A percentile compares a stretch with the other conserved stretches of the same genome.
Conservation (phyloP, 352 stramenopile genomes). For the Thalassiosira hispida region DNA sequence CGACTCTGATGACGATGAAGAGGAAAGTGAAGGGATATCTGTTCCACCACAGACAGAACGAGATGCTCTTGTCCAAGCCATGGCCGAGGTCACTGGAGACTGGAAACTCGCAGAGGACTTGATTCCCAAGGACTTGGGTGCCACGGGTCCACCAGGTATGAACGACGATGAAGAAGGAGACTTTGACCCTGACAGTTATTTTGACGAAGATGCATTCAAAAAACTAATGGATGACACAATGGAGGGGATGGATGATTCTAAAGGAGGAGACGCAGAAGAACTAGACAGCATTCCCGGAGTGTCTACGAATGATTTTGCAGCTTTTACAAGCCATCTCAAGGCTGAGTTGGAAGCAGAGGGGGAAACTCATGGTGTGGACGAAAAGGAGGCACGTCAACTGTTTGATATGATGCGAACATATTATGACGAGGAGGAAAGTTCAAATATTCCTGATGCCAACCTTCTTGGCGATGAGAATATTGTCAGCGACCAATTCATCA, state of each 20-base stretch:
- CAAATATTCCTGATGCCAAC: conserved; percentile 26
- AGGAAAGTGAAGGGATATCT: conserved; percentile 6
- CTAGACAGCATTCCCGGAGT: conserved; percentile 47
- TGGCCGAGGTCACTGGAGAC: conserved; percentile 37
- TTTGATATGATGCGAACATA: conserved; percentile 73
- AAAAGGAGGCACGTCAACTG: conserved; percentile 69
- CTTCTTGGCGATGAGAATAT: conserved; percentile 17
- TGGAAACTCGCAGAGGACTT: conserved; percentile 31
- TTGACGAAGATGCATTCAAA: conserved; percentile 60
- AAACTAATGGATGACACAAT: conserved; percentile 52
- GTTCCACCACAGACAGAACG: conserved; percentile 9
- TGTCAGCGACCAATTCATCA: not conserved
- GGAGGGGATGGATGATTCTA: conserved; percentile 38
- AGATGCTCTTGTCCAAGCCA: conserved; percentile 36
- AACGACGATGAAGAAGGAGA: conserved; percentile 33
- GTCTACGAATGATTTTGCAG: conserved; percentile 45
- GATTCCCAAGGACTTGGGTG: conserved; percentile 7
- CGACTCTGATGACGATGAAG: conserved; percentile 20
- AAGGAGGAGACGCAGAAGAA: conserved; percentile 42
- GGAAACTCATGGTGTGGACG: conserved; percentile 42
- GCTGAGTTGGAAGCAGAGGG: conserved; percentile 47
- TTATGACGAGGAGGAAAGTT: conserved; percentile 40
- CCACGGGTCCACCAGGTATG: not conserved
- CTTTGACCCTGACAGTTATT: conserved; percentile 37
- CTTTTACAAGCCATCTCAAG: conserved; percentile 47